Base-by-base conservation (phyloP, 1,139 yeast genomes). In the Geotrichum aggregatum region DNA sequence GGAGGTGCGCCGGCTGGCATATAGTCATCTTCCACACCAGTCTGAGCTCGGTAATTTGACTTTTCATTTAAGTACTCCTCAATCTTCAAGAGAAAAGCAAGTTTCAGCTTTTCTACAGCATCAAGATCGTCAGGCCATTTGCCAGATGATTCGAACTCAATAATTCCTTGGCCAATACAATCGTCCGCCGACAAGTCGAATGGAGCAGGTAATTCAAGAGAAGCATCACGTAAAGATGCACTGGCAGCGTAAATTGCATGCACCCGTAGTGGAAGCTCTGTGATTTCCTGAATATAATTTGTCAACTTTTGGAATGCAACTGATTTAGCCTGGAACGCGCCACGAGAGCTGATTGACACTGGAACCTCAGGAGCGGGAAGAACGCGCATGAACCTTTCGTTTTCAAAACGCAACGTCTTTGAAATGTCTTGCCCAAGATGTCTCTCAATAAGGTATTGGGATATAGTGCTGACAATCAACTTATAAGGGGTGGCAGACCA, bases 101-200 rank as follows among this genome's bases (percentile, higher is more conserved):
- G 78, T 66, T 94, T 94, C 16, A 96, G 86, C 63, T 84, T 83
- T 65, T 92, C 98, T 54, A 89, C 72, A 0, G 97, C 91, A 35
- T 76, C 72, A 3, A 88, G 67, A 66, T 92, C 96, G 68, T 87
- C 96, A 0, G 99, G 98, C 99, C 98, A 94, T 67, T 83, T 82
- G n/a, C 82, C 76, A 1, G 96, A 86, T 2, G 87, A 75, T 71
- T 94, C 98, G 68, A 94, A 88, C 68, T 89, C 96, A 45, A 94
- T 68, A 11, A 91, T 76, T 24, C 84, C 82, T 49, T 85, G 89
- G 59, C 86, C 87, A 75, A 87, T 80, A 61, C 85, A 86, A 64
- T 87, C 91, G 4, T 91, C 91, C 1, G 87, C 78, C 3, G 72
- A 70, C 46, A 76, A 67, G 14, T 94, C 92, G 72, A 79, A 87